Base-by-base conservation (phyloP, 2,329 filamentous ascomycete genomes). In the Fusarium brachygibbosum region DNA sequence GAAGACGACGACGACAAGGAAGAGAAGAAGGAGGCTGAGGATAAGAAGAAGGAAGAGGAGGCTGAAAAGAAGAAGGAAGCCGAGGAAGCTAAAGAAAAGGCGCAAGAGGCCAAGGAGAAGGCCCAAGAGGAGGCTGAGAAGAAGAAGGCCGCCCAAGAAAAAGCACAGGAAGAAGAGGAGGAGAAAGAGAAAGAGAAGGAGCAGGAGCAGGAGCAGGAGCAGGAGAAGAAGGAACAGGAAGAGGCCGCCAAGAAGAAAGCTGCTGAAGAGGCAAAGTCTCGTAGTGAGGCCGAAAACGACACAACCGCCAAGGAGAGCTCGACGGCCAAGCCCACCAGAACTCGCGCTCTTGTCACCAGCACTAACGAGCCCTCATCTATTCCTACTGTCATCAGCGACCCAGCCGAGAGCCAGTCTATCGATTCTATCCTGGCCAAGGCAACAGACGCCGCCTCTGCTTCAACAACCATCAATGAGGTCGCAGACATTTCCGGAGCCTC, bases 391-490 rank as follows among this genome's bases (percentile, higher is more conserved):
- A 74, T 80, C n/a, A 63, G 52, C 28, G 58, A 75, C 3, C 74
- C 76, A 6, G 74, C 72, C 13, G 68, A 71, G 29, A 74, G 50
- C 41, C 70, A 63, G 5, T 75, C 74, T 14, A 45, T 77, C 29
- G 75, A 74, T 19, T 72, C 74, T 8, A 64, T 74, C 16, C 70
- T 81, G 6, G 79, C 77, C 11, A 74, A 77, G 44, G 76, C 78
- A 16, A 76, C 76, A 21, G 62, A 40, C 25, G 34, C 31, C 28
- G 53, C 61, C 13, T 66, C 62, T 21, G 41, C 61, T 23, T 66
- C 62, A 14, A 48, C 61, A 53, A 66, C 61, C 23, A 48, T 65
- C 4, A 72, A 63, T 11, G 52, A 75, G 9, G 70, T 64, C 16
- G 63, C 63, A 13, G 65, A 68, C 9, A 42, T 66, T 11, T 69